Percentiles rank a stretch among this genome's conserved stretches.
phyloP scores from a whole-genome alignment of 805 yeast genomes.

The Tetrapisispora nanseiensis region DNA sequence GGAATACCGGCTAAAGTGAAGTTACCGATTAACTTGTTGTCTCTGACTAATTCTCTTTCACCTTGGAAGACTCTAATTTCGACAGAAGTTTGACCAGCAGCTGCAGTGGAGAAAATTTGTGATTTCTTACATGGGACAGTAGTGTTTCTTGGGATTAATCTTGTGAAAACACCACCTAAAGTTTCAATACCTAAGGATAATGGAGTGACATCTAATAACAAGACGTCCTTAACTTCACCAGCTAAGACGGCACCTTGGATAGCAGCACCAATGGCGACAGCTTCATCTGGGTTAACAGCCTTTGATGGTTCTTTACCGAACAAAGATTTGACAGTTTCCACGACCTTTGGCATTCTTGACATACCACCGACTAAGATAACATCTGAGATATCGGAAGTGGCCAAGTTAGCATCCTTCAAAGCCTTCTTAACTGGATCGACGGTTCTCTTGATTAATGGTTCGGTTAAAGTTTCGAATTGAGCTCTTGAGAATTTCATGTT shows the following conservation, averaged over 20 bases:
- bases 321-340: slow-evolving; percentile 47
- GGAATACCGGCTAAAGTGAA: slow-evolving; percentile 70
- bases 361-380: slow-evolving; percentile 78
- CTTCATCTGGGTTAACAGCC: slow-evolving; percentile 78
- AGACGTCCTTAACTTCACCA: slow-evolving; percentile 72
- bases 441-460: slow-evolving; percentile 57
- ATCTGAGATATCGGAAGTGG: slow-evolving; percentile 59
- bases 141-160: slow-evolving; percentile 67
- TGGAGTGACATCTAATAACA: slow-evolving; percentile 74
- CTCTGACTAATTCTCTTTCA: slow-evolving; percentile 68
- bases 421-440: slow-evolving; percentile 68
- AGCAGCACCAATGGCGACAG: slow-evolving; percentile 88
- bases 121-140: slow-evolving; percentile 69
- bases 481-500: slow-evolving; percentile 58
- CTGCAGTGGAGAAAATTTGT: slow-evolving; percentile 69
- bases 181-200: slow-evolving; percentile 80
- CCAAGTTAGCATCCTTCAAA: slow-evolving; percentile 60
- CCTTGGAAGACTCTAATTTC: slow-evolving; percentile 75
- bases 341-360: slow-evolving; percentile 81
- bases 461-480: slow-evolving; percentile 59
- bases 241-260: slow-evolving; percentile 81
- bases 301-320: slow-evolving; percentile 61
- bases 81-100: slow-evolving; percentile 78
- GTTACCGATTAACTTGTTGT: slow-evolving; percentile 68
- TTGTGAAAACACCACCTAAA: slow-evolving; percentile 75